phyloP scores from a whole-genome alignment of 352 stramenopile species.

The Globisporangium uncinulatum region DNA sequence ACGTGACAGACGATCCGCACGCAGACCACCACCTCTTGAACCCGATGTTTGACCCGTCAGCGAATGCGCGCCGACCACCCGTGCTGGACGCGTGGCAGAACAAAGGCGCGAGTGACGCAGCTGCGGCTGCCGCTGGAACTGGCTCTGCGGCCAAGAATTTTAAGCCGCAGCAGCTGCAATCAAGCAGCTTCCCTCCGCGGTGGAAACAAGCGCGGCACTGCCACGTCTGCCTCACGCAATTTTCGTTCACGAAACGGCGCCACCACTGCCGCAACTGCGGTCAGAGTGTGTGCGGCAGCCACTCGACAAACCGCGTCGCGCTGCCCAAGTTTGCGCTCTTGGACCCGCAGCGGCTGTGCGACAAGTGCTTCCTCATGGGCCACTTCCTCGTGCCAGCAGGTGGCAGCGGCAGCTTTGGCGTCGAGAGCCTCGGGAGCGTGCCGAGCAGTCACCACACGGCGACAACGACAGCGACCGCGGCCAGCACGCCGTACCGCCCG shows the following conservation, averaged over 20 bases:
- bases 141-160: too few species aligned
- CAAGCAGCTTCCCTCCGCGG: slow-evolving; percentile 53
- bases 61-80: slow-evolving; percentile 1
- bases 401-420: slow-evolving; percentile 29
- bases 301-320: slow-evolving; percentile 75
- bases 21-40: slow-evolving; percentile 4
- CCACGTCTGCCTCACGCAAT: slow-evolving; percentile 54
- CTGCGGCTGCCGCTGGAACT: not conserved
- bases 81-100: slow-evolving; percentile 6
- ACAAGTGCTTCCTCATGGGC: slow-evolving; percentile 73
- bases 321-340: slow-evolving; percentile 66
- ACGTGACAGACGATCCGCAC: slow-evolving; percentile 18
- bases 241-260: slow-evolving; percentile 60
- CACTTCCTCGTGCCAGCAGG: slow-evolving; percentile 39
- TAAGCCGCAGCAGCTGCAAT: slow-evolving; percentile 28
- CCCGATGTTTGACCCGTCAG: slow-evolving; percentile 9
- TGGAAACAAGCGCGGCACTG: slow-evolving; percentile 74
- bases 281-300: slow-evolving; percentile 62
- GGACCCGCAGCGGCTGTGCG: slow-evolving; percentile 71
- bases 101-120: slow-evolving; percentile 1
- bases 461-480: slow-evolving; percentile 10
- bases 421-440: slow-evolving; percentile 23
- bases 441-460: slow-evolving; percentile 1
- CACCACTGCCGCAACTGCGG: slow-evolving; percentile 83
- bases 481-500: slow-evolving; percentile 16